These are phyloP conservation scores for Domatiomyces catenatus DNA, from an alignment of 2,329 filamentous ascomycete species.

Conservation along the genomic window DNA sequence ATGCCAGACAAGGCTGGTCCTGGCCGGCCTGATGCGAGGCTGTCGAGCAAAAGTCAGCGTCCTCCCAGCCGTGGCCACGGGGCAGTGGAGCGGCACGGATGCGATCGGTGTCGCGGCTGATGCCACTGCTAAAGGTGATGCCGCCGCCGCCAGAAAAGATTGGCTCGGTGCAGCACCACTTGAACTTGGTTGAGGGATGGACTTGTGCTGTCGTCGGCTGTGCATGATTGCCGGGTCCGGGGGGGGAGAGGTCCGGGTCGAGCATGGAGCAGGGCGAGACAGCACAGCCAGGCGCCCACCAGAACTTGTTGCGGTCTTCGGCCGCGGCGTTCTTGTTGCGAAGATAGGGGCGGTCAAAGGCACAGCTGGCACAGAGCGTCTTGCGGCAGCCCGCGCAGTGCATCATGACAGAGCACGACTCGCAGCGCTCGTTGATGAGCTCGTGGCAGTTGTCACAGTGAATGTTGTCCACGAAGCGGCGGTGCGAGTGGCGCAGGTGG, in stretches of 20 bases:
- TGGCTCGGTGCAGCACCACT: conserved; percentile 46
- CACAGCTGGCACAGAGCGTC: conserved; percentile 45
- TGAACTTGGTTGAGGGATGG: conserved; percentile 31
- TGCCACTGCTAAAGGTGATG: conserved; percentile 38
- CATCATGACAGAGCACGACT: conserved; percentile 47
- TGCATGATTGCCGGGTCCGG: conserved; percentile 9
- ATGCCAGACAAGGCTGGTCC: not conserved
- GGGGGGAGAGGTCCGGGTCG: conserved; percentile 24
- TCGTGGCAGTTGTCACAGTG: conserved; percentile 41
- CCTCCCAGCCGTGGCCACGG: conserved; percentile 39
- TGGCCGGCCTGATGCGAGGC: conserved; percentile 24
- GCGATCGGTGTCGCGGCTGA: conserved; percentile 38
- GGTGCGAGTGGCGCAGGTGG: conserved; percentile 40
- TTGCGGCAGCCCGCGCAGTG: conserved; percentile 46
- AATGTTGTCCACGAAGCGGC: conserved; percentile 36
- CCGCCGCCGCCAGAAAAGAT: conserved; percentile 45
- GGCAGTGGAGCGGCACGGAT: conserved; percentile 43
- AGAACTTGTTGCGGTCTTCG: conserved; percentile 28
- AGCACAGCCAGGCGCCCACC: conserved; percentile 44
- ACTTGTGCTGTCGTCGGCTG: conserved; percentile 7
- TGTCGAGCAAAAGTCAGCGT: conserved; percentile 34
- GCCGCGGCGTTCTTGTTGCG: conserved; percentile 22
- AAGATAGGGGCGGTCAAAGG: conserved; percentile 39
- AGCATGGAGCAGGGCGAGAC: conserved; percentile 45
- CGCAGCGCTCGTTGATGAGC: conserved; percentile 40